These are phyloP conservation scores for Leishmania amazonensis DNA, from an alignment of 208 protist genomes.

Conservation along the genomic window DNA sequence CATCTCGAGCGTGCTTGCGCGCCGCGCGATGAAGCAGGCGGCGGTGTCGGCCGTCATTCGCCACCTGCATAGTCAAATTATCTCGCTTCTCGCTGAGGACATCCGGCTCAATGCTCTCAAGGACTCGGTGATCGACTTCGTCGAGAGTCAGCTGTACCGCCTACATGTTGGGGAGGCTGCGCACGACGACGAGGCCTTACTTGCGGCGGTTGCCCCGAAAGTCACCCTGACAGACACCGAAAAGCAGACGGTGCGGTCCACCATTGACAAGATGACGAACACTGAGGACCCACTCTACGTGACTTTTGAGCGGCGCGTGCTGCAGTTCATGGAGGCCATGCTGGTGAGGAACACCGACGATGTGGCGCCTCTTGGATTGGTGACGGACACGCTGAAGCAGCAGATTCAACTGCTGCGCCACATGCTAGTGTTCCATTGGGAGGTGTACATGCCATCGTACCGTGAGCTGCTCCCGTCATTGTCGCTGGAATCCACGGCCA, in stretches of 20 bases:
- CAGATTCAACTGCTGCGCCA: constrained; percentile 39
- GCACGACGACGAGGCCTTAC: constrained; percentile 5
- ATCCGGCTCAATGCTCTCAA: constrained; percentile 70
- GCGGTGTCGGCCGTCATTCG: constrained; percentile 44
- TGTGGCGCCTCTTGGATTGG: constrained; percentile 53
- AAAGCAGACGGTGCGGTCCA: constrained; percentile 39
- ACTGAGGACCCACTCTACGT: constrained; percentile 69
- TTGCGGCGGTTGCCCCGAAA: constrained; percentile 10
- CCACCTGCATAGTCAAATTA: constrained; percentile 59
- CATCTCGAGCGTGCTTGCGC: constrained; percentile 66
- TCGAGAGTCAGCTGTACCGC: constrained; percentile 39
- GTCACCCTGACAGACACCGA: constrained; percentile 50
- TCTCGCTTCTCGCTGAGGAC: constrained; percentile 50
- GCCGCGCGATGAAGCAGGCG: constrained; percentile 39
- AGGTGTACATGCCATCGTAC: constrained; percentile 74
- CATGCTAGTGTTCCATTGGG: constrained; percentile 72
- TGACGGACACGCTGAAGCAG: constrained; percentile 52
- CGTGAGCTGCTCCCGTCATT: constrained; percentile 41
- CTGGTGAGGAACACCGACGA: constrained; percentile 18
- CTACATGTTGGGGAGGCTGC: constrained; percentile 11
- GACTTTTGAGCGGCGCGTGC: constrained; percentile 69
- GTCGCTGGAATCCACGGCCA: constrained; percentile 3
- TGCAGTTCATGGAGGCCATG: constrained; percentile 45
- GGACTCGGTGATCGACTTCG: constrained; percentile 41
- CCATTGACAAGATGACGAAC: constrained; percentile 86